Base-by-base conservation (phyloP, 768 basidiomycete genomes). In the Scleroderma citrinum region DNA sequence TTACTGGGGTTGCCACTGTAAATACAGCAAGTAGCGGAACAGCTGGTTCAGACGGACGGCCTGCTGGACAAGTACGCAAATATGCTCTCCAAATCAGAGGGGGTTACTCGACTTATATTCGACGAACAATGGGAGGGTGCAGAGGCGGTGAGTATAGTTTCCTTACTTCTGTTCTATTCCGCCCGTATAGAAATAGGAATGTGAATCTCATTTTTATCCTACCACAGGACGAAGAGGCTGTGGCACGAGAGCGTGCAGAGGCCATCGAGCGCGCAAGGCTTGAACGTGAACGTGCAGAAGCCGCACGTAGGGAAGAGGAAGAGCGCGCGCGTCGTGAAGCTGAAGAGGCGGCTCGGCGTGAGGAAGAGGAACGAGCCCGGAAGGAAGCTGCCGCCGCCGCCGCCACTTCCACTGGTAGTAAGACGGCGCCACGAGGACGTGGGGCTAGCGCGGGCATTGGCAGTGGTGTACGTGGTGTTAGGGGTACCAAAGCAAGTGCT, bases 81-180 rank as follows among this genome's bases (percentile, higher is more conserved):
- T 36, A 78, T 87, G 41, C 69, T 91, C 17, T 76, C 78, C 5
- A 82, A 79, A 61, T 85, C 87, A 2, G 87, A 89, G 63, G 75
- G 79, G 13, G 74, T 79, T 52, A 70, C 85, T 3, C 76, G 77
- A 26, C 65, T 90, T 49, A 79, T 91, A 16, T 81, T 89, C 52
- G 87, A 91, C 60, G 83, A 87, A 52, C 69, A 77, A 50, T 91
- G 85, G 85, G 69, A 77, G 47, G 88, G 88, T 2, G 85, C 81
- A 34, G 83, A 85, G 52, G 78, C 72, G 38, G 88, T 87, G 59
- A 69, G 80, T 70, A 19, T 46, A 26, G 7, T 31, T n/a, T n/a
- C n/a, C n/a, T n/a, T n/a, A n/a, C n/a, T n/a, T n/a, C n/a, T n/a
- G n/a, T n/a, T n/a, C n/a, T n/a, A 14, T 43, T 6, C 23, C 30